These are phyloP conservation scores for Leccinum fallax DNA, from an alignment of 1,284 basidiomycete species.

Conservation along the genomic window DNA sequence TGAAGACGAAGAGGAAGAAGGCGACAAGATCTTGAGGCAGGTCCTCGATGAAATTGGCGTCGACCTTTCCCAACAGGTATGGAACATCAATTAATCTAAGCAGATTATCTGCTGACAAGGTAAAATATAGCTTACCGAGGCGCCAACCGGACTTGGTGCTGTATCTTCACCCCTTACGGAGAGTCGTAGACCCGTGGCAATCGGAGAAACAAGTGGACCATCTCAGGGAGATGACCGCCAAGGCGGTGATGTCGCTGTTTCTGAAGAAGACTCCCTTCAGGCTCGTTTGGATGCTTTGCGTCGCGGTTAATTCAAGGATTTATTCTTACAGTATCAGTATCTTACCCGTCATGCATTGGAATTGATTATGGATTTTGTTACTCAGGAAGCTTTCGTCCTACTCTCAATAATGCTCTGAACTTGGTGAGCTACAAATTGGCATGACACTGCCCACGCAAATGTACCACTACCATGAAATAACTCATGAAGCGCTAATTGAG, in stretches of 20 bases:
- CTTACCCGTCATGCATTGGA: slow-evolving; percentile 7
- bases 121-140: slow-evolving; percentile 70
- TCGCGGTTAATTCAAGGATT: slow-evolving; percentile 45
- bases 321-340: slow-evolving; percentile 2
- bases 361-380: slow-evolving; percentile 3
- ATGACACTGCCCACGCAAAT: not conserved
- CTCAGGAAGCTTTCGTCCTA: slow-evolving; percentile 1
- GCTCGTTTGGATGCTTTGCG: slow-evolving; percentile 84
- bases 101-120: slow-evolving; percentile 9
- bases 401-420: not conserved
- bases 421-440: not conserved
- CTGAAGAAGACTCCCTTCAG: slow-evolving; percentile 89
- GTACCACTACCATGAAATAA: not conserved
- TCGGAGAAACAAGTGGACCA: slow-evolving; percentile 64
- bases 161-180: slow-evolving; percentile 63
- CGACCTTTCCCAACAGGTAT: slow-evolving; percentile 86
- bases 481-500: not conserved
- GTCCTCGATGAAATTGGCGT: slow-evolving; percentile 99
- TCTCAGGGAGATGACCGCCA: slow-evolving; percentile 39
- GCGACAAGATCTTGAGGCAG: slow-evolving; percentile 94
- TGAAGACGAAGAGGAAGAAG: slow-evolving; percentile 94
- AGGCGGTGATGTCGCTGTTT: slow-evolving; percentile 46
- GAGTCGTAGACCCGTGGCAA: slow-evolving; percentile 75
- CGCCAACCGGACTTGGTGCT: slow-evolving; percentile 70
- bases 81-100: slow-evolving; percentile 21